These are phyloP conservation scores for Paramecium bursaria DNA, from an alignment of 73 alveolate species.

Conservation along the genomic window DNA sequence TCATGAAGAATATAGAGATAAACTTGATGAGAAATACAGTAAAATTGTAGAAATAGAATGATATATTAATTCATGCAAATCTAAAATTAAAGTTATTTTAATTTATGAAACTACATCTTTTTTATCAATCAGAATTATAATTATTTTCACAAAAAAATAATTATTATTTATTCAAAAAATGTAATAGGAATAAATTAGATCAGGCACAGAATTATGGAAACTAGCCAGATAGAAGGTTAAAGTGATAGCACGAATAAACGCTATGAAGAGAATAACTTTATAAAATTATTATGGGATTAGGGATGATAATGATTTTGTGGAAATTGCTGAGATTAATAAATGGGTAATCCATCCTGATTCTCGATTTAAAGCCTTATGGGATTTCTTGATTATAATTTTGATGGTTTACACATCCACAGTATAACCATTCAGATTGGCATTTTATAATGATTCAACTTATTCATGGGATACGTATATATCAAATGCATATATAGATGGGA, in stretches of 20 bases:
- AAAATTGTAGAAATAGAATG: no score
- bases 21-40: no score
- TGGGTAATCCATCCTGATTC: constrained; percentile 69
- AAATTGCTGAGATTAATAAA: constrained; percentile 46
- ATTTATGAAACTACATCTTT: no score
- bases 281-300: constrained; percentile 68
- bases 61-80: no score
- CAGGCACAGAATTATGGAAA: constrained; percentile 57
- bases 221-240: constrained; percentile 67
- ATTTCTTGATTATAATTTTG: constrained; percentile 64
- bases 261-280: constrained; percentile 64
- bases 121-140: no score
- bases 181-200: no score
- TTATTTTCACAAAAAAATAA: no score
- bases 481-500: not conserved
- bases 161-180: no score
- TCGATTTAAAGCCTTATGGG: constrained; percentile 53
- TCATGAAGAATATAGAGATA: no score
- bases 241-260: constrained; percentile 65
- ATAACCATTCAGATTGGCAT: constrained; percentile 69
- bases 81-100: no score
- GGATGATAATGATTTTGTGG: constrained; percentile 67
- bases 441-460: constrained; percentile 62
- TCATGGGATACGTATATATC: constrained; percentile 3
- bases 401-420: constrained; percentile 72